These are phyloP conservation scores for Arctium lappa DNA, from an alignment of 129 eudicot genomes.

Conservation along the genomic window DNA sequence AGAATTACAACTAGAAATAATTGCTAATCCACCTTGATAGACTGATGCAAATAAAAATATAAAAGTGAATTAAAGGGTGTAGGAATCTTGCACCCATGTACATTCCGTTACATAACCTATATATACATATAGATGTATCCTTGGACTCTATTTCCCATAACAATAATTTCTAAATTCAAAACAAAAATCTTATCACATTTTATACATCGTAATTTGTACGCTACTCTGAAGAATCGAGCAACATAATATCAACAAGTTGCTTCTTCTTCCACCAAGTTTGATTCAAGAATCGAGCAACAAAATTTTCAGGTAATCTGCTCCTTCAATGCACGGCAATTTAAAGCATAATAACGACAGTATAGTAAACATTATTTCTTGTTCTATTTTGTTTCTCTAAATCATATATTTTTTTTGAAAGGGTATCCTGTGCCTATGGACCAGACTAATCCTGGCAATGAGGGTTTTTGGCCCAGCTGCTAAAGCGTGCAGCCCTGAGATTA, in stretches of 20 bases:
- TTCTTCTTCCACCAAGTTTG: no score
- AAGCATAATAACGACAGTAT: no score
- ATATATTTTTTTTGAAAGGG: no score
- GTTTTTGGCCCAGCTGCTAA: no score
- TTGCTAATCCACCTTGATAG: neutral
- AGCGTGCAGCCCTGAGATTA: no score
- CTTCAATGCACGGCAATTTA: neutral
- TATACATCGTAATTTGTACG: neutral
- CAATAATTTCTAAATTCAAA: neutral
- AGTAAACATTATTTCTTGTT: neutral
- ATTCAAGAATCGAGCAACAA: neutral
- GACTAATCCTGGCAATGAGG: no score
- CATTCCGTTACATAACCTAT: neutral
- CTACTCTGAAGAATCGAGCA: neutral
- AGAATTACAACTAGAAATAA: no score
- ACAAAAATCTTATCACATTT: neutral
- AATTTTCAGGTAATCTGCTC: neutral
- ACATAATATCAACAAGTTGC: no score
- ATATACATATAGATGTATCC: neutral
- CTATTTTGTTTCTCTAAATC: neutral
- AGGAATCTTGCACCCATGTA: neutral
- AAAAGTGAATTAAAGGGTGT: no score
- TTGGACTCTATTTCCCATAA: neutral
- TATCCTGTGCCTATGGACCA: no score
- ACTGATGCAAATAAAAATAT: no score